Evolutionary conservation across 2,329 filamentous ascomycete genomes (phyloP), one percentile per base, ranked within the genome.

Genomic region (Sarocladium brachiariae): DNA sequence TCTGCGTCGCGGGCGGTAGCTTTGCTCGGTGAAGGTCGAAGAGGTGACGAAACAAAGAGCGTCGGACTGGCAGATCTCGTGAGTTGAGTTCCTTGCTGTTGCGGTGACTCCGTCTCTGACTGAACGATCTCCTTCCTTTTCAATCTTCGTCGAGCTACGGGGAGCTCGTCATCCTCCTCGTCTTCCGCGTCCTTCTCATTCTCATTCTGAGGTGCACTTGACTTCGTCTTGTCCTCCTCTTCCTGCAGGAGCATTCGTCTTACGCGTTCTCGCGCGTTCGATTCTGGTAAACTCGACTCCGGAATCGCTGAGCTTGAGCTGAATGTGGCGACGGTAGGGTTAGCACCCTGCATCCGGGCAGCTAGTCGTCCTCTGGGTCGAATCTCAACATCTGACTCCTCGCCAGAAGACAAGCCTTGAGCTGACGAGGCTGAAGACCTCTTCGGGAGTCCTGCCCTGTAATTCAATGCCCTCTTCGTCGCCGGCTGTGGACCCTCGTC

Each of bases 331-430:
- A 57, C 57, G 8, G 57, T 61, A 33, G 56, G 45, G 19, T 53
- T 18, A 5, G 54, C 57, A 37, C 63, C 75, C 54, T 78, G 75
- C 75, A 89, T 81, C 49, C 80, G 74, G 14, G 84, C 75, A 11
- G 84, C 84, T 57, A 88, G 71, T 49, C 78, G 77, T 21, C 84
- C 84, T 50, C 77, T 75, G 1, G 85, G 85, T 39, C 72, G 70
- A 2, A 75, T 52, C 4, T 63, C 59, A 33, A 63, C 57, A 19
- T 68, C 65, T 3, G 64, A 63, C 23, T 66, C 65, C 45, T 77
- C 68, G 11, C 75, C 73, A n/a, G 37, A 60, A 58, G 21, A 54
- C 31, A 49, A 16, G 52, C 52, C 52, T 51, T 53, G 51, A 18
- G 54, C 53, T 30, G 53, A 52, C 39, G 19, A 48, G 11, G 53